Percentiles rank a stretch among this genome's conserved stretches.
Evolutionary conservation across 2,329 filamentous ascomycete species (phyloP).

Genomic region (Ascochyta pisi): DNA sequence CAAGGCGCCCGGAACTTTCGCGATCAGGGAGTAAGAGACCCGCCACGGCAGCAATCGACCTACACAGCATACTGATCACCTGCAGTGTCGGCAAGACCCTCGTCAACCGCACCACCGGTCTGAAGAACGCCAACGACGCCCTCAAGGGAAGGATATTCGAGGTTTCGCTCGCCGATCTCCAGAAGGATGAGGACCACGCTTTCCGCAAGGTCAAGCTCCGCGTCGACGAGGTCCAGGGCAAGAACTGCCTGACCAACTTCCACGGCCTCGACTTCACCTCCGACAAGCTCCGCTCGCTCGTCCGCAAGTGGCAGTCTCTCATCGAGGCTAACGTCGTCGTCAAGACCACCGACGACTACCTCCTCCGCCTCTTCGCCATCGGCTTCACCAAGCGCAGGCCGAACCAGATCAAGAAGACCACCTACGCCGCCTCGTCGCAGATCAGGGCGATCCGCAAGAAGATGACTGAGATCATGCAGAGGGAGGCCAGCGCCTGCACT

Average conservation of each 20-base stretch:
- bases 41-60: conserved; percentile 22
- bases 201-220: conserved; percentile 99
- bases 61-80: conserved; percentile 20
- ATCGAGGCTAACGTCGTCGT: conserved; percentile 99
- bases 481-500: conserved; percentile 93
- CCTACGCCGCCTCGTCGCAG: conserved; percentile 95
- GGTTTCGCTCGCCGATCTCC: conserved; percentile 97
- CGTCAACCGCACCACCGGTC: conserved; percentile 98
- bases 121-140: conserved; percentile 99
- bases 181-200: conserved; percentile 99
- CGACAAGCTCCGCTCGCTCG: conserved; percentile 98
- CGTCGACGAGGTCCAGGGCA: conserved; percentile 98
- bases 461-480: conserved; percentile 99
- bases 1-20: conserved; percentile 97
- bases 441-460: conserved; percentile 98
- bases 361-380: conserved; percentile 97
- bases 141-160: conserved; percentile 99
- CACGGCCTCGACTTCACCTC: conserved; percentile 99
- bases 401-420: conserved; percentile 99
- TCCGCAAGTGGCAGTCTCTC: conserved; percentile 99
- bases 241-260: conserved; percentile 99
- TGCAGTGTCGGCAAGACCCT: conserved; percentile 98
- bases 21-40: conserved; percentile 85
- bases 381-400: conserved; percentile 99
- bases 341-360: conserved; percentile 99